Base-by-base conservation (phyloP, 768 basidiomycete species). In the Gyrodon lividus region DNA sequence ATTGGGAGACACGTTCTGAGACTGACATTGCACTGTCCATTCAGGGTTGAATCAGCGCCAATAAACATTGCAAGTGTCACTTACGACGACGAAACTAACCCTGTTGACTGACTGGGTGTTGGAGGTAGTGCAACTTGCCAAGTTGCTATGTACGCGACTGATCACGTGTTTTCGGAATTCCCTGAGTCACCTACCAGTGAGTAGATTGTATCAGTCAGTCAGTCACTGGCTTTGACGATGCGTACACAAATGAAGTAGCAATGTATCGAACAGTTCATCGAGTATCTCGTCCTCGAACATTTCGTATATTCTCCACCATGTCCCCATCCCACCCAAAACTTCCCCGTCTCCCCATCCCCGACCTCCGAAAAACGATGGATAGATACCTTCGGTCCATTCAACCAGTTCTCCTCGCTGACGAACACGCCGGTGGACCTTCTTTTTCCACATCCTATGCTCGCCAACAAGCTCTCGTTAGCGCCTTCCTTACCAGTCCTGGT, bases 281-380 rank as follows among this genome's bases (percentile, higher is more conserved):
- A 39, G 26, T 19, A 34, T 35, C 38, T n/a, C 38, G 6, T 44
- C 42, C 28, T 46, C 37, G 28, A 13, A 20, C 6, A 43, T 24
- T 16, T 10, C 44, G 51, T 14, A 35, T 24, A 51, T 20, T 41
- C 5, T 41, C 16, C 17, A 33, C 42, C 14, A 48, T 54, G 46
- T 23, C 45, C 24, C 14, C 42, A 17, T 8, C 43, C 17, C n/a
- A 30, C 6, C 50, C 46, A 13, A 52, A 52, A 20, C 64, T 90
- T 30, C 86, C 86, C 10, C 83, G 90, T 50, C 75, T 97, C 9
- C 95, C 95, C 1, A 80, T 97, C 3, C 94, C 93, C 16, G 78
- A 85, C 52, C 78, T 98, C 2, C 77, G 78, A 28, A 77, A 82
- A 60, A 89, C 90, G 0, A 73, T 98, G 33, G 78, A 87, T 57